Evolutionary conservation across 1,139 yeast genomes (phyloP).

Genomic region (Eremothecium gossypii): DNA sequence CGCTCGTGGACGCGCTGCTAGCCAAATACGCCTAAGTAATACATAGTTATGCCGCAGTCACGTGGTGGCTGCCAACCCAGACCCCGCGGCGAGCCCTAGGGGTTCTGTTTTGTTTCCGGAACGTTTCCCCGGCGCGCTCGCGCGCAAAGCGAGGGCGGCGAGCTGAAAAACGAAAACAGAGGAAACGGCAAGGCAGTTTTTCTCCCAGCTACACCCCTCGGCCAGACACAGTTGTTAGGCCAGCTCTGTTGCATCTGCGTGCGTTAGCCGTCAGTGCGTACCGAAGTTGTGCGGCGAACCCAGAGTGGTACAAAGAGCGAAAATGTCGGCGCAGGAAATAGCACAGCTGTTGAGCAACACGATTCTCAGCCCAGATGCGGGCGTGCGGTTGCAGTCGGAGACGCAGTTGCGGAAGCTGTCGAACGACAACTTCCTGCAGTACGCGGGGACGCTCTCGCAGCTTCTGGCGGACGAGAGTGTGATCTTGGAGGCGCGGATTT

Average conservation of each 20-base stretch:
- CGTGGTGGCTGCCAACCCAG: no score
- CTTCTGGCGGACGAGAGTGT: slow-evolving; percentile 61
- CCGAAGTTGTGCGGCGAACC: no score
- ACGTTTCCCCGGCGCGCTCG: no score
- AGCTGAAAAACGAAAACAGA: no score
- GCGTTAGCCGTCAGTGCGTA: no score
- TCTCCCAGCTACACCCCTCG: background rate
- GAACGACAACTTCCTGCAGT: slow-evolving; percentile 65
- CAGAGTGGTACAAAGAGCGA: background rate
- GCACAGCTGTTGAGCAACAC: slow-evolving; percentile 72
- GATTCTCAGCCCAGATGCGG: slow-evolving; percentile 53
- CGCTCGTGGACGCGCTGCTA: slow-evolving; percentile 57
- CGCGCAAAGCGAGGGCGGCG: no score
- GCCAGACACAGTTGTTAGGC: background rate
- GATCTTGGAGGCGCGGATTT: slow-evolving; percentile 76
- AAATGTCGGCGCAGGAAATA: slow-evolving; percentile 41
- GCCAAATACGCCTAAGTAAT: slow-evolving; percentile 34
- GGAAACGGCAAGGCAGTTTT: no score
- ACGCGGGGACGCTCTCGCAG: slow-evolving; percentile 59
- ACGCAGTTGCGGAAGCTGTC: slow-evolving; percentile 66
- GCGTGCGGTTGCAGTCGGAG: slow-evolving; percentile 72
- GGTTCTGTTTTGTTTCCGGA: no score
- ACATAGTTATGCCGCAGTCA: no score
- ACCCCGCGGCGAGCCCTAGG: no score
- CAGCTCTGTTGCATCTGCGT: no score